Conservation (phyloP, 2,329 filamentous ascomycete species). For the Pestalotiopsis sp. region DNA sequence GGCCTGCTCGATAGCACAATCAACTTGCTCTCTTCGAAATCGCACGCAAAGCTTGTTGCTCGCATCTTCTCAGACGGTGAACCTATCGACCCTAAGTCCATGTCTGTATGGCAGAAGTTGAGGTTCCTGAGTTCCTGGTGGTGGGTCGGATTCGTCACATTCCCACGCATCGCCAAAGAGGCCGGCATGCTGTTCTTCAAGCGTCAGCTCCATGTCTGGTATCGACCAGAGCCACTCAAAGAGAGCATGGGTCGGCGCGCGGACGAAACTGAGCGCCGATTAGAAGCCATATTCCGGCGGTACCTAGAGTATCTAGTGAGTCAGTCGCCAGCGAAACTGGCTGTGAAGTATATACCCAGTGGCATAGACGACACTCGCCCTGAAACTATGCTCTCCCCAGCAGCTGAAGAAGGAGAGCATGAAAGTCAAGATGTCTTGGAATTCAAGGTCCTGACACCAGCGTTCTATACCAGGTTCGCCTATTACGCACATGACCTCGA, state of each 20-base stretch:
- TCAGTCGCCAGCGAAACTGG: constrained; percentile 44
- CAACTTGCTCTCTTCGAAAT: constrained; percentile 61
- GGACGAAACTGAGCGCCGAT: constrained; percentile 47
- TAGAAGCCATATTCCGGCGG: constrained; percentile 50
- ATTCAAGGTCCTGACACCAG: constrained; percentile 63
- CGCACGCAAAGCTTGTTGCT: constrained; percentile 63
- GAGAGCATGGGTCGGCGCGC: constrained; percentile 58
- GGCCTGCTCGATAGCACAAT: constrained; percentile 61
- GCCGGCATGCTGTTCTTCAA: constrained; percentile 60
- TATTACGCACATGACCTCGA: constrained; percentile 65
- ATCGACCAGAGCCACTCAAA: constrained; percentile 62
- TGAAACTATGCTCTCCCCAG: constrained; percentile 35
- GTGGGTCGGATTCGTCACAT: constrained; percentile 69
- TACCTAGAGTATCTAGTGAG: constrained; percentile 55
- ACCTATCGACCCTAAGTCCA: constrained; percentile 50
- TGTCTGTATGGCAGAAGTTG: constrained; percentile 45
- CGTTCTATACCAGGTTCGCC: constrained; percentile 69
- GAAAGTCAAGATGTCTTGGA: constrained; percentile 44
- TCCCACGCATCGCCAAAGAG: constrained; percentile 67
- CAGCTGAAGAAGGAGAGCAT: constrained; percentile 31
- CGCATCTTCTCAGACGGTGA: constrained; percentile 56
- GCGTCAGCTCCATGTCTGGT: constrained; percentile 64
- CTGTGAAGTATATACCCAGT: constrained; percentile 56
- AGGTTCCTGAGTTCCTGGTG: constrained; percentile 61
- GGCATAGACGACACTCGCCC: constrained; percentile 43